Evolutionary conservation across 169 alveolate species (phyloP), one percentile per base, ranked within the genome.

Genomic region (Theileria annulata): DNA sequence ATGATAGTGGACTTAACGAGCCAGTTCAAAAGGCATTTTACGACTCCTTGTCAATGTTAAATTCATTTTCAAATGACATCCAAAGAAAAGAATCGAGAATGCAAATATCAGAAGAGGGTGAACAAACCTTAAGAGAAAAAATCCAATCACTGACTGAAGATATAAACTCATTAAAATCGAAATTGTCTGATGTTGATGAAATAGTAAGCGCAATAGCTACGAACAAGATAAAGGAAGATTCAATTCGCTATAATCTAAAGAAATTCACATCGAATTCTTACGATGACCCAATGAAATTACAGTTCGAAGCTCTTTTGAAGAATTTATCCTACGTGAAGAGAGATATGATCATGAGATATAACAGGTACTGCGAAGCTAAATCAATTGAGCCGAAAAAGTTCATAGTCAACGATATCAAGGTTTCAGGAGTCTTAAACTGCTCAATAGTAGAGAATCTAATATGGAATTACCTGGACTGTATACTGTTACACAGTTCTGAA

Each of bases 371-470:
- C 33, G 28, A 64, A 42, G 37, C 31, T 8, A 31, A 64, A 35
- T 21, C 49, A 19, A 21, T 25, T 2, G 56, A 31, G 2, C 21
- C 68, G 27, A 79, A 75, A 2, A 67, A 79, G 2, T 84, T 87
- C 8, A 23, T 88, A 15, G 66, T 87, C 15, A 83, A 75, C 30
- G 88, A 88, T 64, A 67, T 88, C 56, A 83, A 77, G 75, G 86
- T 87, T 19, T 37, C 48, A 27, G 87, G 88, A 0, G 73, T 81
- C 3, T 37, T 71, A 25, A 84, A 75, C 69, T 83, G 88, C 28
- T 77, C 86, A 74, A 77, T 88, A 10, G 23, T 88, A 13, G 93
- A 88, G 71, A 83, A 77, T 47, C 75, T 75, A 15, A 71, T 81
- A 19, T 74, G 80, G 35, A 79, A 68, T 25, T 88, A 88, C 63